Evolutionary conservation across 2,329 filamentous ascomycete genomes (phyloP), one percentile per base, ranked within the genome.

Genomic region (Nemania bipapillata): DNA sequence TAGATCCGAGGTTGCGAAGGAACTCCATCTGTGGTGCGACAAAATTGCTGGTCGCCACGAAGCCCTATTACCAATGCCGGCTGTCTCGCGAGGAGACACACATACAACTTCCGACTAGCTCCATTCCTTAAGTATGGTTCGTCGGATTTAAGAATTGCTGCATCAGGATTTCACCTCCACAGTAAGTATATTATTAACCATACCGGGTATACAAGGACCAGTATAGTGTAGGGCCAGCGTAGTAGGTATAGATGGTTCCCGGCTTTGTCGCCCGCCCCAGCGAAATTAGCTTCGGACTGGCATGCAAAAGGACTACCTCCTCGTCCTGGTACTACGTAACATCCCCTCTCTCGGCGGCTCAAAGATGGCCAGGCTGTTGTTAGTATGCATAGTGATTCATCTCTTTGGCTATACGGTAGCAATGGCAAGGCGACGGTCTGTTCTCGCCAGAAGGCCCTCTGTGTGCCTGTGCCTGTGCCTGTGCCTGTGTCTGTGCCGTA

Each of bases 141-240:
- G 4, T 65, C 66, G 66, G 66, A 54, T 32, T 68, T 68, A 68
- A 26, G 28, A 37, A 40, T 68, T 65, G 22, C 62, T 65, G 30
- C 30, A 65, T 68, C 35, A 59, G 57, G 66, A 47, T 24, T 30
- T 15, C 6, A 15, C 4, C 28, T 47, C 28, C 12, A 35, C 17
- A 17, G 40, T 17, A n/a, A 20, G 17, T n/a, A n/a, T n/a, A 45
- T n/a, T 45, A 45, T n/a, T 17, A n/a, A 45, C n/a, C n/a, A n/a
- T n/a, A n/a, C 2, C 17, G 5, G 17, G 15, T 40, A 40, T 12
- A 54, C 59, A n/a, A n/a, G n/a, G n/a, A n/a, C n/a, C n/a, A n/a
- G n/a, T n/a, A n/a, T n/a, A n/a, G n/a, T n/a, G n/a, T n/a, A n/a
- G n/a, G n/a, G n/a, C n/a, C n/a, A n/a, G n/a, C n/a, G n/a, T n/a